Base-by-base conservation (phyloP, 2,329 filamentous ascomycete species). In the Cladosporium oxysporum region DNA sequence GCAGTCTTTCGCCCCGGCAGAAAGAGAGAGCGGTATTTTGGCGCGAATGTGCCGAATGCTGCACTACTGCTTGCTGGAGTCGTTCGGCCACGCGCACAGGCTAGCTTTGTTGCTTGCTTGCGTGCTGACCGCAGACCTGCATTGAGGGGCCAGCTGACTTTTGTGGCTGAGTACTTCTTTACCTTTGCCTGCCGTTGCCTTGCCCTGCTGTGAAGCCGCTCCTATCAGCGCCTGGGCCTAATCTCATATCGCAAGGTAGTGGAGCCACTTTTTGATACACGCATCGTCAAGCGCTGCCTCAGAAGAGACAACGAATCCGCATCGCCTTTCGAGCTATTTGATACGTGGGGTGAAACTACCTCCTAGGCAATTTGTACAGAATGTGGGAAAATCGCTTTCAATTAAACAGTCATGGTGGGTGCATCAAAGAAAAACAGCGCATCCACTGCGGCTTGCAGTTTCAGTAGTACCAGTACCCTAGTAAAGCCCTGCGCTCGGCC, bases 381-480 rank as follows among this genome's bases (percentile, higher is more conserved):
- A 52, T 52, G 44, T 29, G 35, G 50, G 16, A 41, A 63, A 63
- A 57, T 63, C 61, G 61, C 61, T 63, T 62, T 63, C 61, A 35
- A 63, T 63, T 63, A 63, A 63, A 63, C 50, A 63, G 61, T 53
- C 61, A 44, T 63, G 50, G 44, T 63, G 61, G 50, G 44, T 63
- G 61, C 61, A 63, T 57, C 61, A 63, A 63, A 57, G 50, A 63
- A 63, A 63, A 63, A 37, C 50, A 53, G 50, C 50, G 33, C 61
- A 31, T 63, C 50, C 50, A 57, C 61, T 63, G 61, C 61, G 33
- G 47, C 61, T 63, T 63, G 61, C 61, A 63, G 61, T 62, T 47
- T 62, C 59, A 62, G 59, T 63, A 63, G 61, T 63, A 63, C 50
- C 61, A 63, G 61, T 63, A 63, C 61, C 61, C 61, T 63, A 63